These are phyloP conservation scores for Meyerozyma athensensis DNA, from an alignment of 1,139 yeast species.

Conservation along the genomic window DNA sequence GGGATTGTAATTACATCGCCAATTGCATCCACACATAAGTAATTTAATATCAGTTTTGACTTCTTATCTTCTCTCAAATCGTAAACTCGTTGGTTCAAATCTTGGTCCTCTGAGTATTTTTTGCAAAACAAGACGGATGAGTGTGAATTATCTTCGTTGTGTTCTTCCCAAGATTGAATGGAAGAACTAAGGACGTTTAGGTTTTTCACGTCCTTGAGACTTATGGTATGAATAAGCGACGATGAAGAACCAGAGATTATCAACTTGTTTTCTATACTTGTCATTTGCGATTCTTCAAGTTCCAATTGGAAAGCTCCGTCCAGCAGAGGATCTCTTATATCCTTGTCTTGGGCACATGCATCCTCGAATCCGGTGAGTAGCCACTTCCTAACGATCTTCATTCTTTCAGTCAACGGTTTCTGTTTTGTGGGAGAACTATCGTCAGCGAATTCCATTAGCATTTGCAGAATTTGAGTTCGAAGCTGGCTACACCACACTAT, in stretches of 20 bases:
- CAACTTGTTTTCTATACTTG: background rate
- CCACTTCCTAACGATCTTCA: conserved; percentile 47
- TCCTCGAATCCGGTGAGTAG: conserved; percentile 61
- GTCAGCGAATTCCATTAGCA: conserved; percentile 60
- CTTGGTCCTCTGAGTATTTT: conserved; percentile 5
- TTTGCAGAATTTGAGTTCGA: conserved; percentile 56
- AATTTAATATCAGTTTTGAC: background rate
- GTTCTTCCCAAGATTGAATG: background rate
- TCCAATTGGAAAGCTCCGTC: background rate
- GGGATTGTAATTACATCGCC: conserved; percentile 41
- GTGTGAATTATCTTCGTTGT: background rate
- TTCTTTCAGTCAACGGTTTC: conserved; percentile 46
- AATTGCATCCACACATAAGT: conserved; percentile 39
- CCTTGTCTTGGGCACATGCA: conserved; percentile 15
- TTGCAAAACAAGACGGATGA: conserved; percentile 14
- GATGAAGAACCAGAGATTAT: background rate
- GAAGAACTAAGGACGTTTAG: background rate
- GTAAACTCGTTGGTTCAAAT: too few species aligned
- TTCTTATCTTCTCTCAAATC: background rate
- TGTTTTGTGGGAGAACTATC: conserved; percentile 40
- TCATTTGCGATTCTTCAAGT: background rate
- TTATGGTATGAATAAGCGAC: background rate
- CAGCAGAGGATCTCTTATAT: background rate
- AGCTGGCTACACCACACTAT: conserved; percentile 96
- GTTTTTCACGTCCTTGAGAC: background rate